phyloP scores from a whole-genome alignment of 1,139 yeast species.

The Martiniozyma asiatica region DNA sequence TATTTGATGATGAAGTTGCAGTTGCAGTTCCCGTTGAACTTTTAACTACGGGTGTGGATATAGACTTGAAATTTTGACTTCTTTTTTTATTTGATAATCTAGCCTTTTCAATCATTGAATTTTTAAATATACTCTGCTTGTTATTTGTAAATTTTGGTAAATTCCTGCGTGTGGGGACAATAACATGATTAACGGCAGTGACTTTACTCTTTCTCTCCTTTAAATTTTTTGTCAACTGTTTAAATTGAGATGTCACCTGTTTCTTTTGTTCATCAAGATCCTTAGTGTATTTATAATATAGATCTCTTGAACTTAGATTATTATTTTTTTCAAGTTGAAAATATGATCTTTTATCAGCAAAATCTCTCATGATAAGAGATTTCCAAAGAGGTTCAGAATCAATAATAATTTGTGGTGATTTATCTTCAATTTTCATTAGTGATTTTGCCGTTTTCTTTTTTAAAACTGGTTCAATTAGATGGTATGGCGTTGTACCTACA shows the following conservation, averaged over 20 bases:
- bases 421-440: slow-evolving; percentile 17
- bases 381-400: slow-evolving; percentile 23
- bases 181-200: no score
- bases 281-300: slow-evolving; percentile 16
- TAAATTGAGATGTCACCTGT: slow-evolving; percentile 18
- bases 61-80: slow-evolving; percentile 16
- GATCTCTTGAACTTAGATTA: no score
- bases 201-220: slow-evolving; percentile 19
- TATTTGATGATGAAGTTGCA: no score
- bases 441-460: slow-evolving; percentile 22
- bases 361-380: slow-evolving; percentile 20
- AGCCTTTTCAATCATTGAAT: slow-evolving; percentile 21
- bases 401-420: slow-evolving; percentile 20
- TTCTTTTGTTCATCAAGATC: slow-evolving; percentile 18
- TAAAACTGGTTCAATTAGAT: slow-evolving; percentile 24
- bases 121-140: slow-evolving; percentile 18
- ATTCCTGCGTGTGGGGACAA: no score
- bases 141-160: no score
- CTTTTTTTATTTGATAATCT: slow-evolving; percentile 18
- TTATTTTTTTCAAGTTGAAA: no score
- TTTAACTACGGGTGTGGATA: no score
- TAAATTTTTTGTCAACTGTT: slow-evolving; percentile 16
- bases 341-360: slow-evolving; percentile 20
- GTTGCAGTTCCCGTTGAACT: no score
- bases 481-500: slow-evolving; percentile 22